phyloP scores from a whole-genome alignment of 1,139 yeast genomes.

The Scheffersomyces lignicola region DNA sequence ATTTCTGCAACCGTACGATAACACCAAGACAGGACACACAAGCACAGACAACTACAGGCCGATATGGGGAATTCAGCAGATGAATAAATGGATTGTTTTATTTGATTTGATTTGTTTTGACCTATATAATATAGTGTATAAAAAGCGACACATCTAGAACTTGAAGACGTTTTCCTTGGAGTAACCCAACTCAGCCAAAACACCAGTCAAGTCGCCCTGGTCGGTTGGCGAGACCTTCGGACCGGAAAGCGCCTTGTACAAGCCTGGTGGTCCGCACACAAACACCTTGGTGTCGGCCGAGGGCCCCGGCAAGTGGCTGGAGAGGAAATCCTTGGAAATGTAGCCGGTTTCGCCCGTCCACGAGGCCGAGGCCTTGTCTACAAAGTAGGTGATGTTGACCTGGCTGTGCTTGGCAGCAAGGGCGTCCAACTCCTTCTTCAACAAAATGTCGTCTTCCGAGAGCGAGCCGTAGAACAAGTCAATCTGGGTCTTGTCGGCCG shows the following conservation, averaged over 20 bases:
- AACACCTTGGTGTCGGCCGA: slow-evolving; percentile 67
- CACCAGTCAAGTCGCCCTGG: slow-evolving; percentile 93
- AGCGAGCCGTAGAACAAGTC: slow-evolving; percentile 77
- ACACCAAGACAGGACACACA: background rate
- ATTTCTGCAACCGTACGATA: too few species aligned
- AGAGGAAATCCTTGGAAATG: slow-evolving; percentile 75
- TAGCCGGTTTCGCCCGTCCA: slow-evolving; percentile 87
- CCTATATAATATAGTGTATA: background rate
- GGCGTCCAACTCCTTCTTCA: slow-evolving; percentile 76
- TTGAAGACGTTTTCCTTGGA: slow-evolving; percentile 86
- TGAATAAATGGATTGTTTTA: background rate
- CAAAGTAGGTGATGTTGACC: slow-evolving; percentile 67
- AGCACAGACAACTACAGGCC: background rate
- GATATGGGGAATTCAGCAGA: background rate
- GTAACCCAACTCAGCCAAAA: slow-evolving; percentile 85
- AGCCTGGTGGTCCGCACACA: slow-evolving; percentile 87
- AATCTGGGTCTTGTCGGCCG: slow-evolving; percentile 75
- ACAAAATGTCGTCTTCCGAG: slow-evolving; percentile 72
- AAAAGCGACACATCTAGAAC: slow-evolving; percentile 48
- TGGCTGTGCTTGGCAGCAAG: slow-evolving; percentile 63
- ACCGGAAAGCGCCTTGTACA: slow-evolving; percentile 61
- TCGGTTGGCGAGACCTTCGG: slow-evolving; percentile 80
- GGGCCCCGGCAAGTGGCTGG: slow-evolving; percentile 65
- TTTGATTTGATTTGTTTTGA: background rate
- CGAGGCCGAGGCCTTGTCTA: slow-evolving; percentile 57